A percentile compares a stretch with the other conserved stretches of the same genome.
phyloP scores from a whole-genome alignment of 805 yeast genomes.

The Lipomyces yamanashiensis region DNA sequence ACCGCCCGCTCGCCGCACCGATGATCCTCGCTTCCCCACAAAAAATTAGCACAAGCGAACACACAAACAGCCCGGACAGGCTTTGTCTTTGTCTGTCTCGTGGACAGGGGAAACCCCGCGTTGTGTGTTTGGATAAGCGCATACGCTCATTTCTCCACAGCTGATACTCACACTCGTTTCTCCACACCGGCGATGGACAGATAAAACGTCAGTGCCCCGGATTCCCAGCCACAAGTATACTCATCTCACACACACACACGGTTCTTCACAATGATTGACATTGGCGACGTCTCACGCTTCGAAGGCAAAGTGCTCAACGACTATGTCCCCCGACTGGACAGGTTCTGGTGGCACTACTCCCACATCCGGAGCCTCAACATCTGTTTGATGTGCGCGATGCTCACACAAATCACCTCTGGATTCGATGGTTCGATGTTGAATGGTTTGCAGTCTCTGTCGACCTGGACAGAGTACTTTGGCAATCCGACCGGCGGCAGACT shows the following conservation, averaged over 20 bases:
- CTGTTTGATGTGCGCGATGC: slow-evolving; percentile 50
- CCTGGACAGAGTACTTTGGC: slow-evolving; percentile 51
- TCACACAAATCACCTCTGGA: slow-evolving; percentile 56
- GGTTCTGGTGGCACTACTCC: slow-evolving; percentile 47
- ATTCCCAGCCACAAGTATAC: neutral
- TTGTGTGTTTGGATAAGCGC: no score
- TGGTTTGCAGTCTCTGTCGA: slow-evolving; percentile 53
- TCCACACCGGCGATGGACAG: neutral
- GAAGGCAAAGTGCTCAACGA: slow-evolving; percentile 27
- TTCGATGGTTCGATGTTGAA: slow-evolving; percentile 57
- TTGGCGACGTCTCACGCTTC: slow-evolving; percentile 22
- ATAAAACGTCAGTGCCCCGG: neutral
- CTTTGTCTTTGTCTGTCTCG: no score
- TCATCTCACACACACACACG: neutral
- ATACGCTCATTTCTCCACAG: no score
- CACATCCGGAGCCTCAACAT: slow-evolving; percentile 50
- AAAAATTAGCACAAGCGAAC: no score
- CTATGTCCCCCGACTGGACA: slow-evolving; percentile 39
- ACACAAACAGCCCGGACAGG: no score
- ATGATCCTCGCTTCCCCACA: no score
- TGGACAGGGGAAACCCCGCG: no score
- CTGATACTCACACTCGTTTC: no score
- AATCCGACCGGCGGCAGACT: slow-evolving; percentile 47
- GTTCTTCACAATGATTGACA: slow-evolving; percentile 1
- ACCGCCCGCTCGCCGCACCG: no score